Evolutionary conservation across 345 rosid species (phyloP), one percentile per base, ranked within the genome.

Genomic region (Syzygium aromaticum): DNA sequence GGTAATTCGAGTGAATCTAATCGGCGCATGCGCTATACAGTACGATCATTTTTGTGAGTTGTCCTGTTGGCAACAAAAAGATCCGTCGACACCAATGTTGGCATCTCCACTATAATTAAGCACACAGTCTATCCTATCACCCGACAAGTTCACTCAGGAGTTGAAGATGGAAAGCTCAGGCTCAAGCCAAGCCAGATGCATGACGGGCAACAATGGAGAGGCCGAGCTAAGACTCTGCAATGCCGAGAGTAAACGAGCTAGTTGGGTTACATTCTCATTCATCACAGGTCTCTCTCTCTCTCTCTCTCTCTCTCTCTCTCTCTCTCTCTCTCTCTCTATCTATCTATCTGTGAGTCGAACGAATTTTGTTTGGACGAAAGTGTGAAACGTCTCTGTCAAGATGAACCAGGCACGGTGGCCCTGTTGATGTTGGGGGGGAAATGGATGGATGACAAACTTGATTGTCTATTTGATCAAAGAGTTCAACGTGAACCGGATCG

Each of bases 201-300:
- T 38, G 8, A 6, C 7, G 14, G 82, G 49, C 49, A 21, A 43
- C 82, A 9, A 22, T 27, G 7, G 49, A 1, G 82, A 73, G 82
- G 82, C 49, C 82, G 82, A 19, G 22, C 49, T 73, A 38, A 38
- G 38, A 19, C 82, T 22, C 80, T 73, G 82, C 49, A 38, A 38
- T 9, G 49, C 27, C 49, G 49, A 49, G 22, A 28, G 84, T 10
- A 91, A 92, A 56, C 87, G 80, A 43, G 94, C 93, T 49, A 90
- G 91, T 80, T 93, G 94, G 95, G 85, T 89, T 56, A 93, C 96
- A 53, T 90, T 92, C 84, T 93, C 94, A 21, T 95, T 94, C 91
- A 87, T 92, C 17, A 84, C 86, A 23, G 95, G 95, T 94, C 57
- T 57, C 57, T 86, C 51, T 86, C 46, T 84, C 9, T 51, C 85